A percentile compares a stretch with the other conserved stretches of the same genome.
phyloP scores from a whole-genome alignment of 768 basidiomycete species.

The Termitomyces sp. region DNA sequence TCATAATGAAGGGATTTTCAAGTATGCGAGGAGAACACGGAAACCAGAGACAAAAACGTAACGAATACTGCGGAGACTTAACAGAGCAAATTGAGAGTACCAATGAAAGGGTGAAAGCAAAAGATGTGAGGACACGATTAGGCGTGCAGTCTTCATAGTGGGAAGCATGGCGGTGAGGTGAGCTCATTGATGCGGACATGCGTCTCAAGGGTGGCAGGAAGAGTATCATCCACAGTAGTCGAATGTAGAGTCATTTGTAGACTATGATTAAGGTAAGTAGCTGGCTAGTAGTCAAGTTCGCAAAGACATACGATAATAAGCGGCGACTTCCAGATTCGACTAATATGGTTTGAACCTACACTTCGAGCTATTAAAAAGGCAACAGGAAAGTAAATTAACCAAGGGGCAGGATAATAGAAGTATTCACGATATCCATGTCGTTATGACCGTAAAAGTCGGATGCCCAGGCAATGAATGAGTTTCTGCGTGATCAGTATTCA shows the following conservation, averaged over 20 bases:
- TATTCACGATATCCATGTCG: conserved; percentile 61
- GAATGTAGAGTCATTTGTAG: conserved; percentile 3
- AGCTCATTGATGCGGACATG: too few relatives aligned
- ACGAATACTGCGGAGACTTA: too few relatives aligned
- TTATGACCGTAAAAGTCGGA: conserved; percentile 66
- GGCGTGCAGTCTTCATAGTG: too few relatives aligned
- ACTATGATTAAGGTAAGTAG: conserved; percentile 3
- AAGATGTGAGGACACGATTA: too few relatives aligned
- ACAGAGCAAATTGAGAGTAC: too few relatives aligned
- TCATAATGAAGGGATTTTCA: too few relatives aligned
- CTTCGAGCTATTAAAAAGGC: conserved; percentile 37
- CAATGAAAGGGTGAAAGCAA: too few relatives aligned
- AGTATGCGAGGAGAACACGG: too few relatives aligned
- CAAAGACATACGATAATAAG: conserved; percentile 35
- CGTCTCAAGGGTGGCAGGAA: too few relatives aligned
- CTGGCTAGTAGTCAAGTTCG: neutral
- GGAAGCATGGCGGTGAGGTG: too few relatives aligned
- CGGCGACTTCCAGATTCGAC: conserved; percentile 39
- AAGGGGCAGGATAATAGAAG: neutral
- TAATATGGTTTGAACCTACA: conserved; percentile 28
- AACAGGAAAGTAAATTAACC: neutral
- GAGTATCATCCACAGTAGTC: neutral
- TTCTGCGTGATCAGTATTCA: conserved; percentile 28
- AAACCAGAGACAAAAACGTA: too few relatives aligned
- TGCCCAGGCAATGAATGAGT: conserved; percentile 61